Percentiles rank a stretch among this genome's conserved stretches.
These are phyloP conservation scores for Puccinia coronata DNA, from an alignment of 1,284 basidiomycete genomes.

Conservation along the genomic window DNA sequence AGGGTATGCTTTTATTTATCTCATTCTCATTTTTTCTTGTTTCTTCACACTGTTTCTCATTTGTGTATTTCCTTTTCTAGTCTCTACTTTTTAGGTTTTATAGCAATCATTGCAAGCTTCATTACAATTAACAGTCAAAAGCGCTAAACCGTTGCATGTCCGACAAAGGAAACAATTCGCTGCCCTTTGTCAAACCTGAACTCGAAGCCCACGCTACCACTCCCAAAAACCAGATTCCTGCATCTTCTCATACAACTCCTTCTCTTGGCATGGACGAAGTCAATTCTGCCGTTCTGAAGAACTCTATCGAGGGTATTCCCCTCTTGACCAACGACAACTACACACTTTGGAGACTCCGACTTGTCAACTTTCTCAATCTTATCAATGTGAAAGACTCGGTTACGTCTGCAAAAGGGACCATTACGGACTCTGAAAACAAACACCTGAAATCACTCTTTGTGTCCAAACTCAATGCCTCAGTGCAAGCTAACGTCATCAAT, in stretches of 20 bases:
- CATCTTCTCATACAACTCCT: background rate
- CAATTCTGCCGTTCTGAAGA: background rate
- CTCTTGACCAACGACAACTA: background rate
- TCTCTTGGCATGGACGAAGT: background rate
- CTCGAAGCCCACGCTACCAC: background rate
- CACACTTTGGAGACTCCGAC: background rate
- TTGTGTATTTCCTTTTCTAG: too few species aligned
- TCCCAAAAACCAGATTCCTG: background rate
- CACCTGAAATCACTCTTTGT: too few species aligned
- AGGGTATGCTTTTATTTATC: too few species aligned
- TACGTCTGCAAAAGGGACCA: background rate
- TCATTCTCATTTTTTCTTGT: too few species aligned
- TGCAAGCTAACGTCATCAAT: too few species aligned
- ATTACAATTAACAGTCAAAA: background rate
- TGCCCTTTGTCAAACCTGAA: too few species aligned
- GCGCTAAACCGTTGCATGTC: too few species aligned
- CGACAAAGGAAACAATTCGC: too few species aligned
- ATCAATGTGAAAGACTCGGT: background rate
- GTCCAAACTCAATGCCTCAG: too few species aligned
- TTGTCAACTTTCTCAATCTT: background rate
- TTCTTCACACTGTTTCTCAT: too few species aligned
- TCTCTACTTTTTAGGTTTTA: background rate
- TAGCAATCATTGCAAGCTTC: background rate
- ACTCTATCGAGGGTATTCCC: background rate
- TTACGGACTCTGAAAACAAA: too few species aligned